Evolutionary conservation across 768 basidiomycete species (phyloP).

Genomic region (Leccinum longicurvipes): DNA sequence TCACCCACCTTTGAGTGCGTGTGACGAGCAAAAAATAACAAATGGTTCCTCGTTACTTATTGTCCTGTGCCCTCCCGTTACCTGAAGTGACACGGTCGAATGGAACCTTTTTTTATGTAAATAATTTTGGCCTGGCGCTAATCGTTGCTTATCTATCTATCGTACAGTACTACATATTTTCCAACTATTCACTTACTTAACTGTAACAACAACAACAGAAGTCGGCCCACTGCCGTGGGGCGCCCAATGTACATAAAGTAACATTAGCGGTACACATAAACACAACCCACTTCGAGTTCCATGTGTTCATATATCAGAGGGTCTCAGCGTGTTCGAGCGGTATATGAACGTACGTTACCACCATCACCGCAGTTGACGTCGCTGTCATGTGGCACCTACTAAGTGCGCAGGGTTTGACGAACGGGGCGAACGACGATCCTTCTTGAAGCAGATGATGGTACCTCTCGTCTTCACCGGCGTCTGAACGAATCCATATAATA

Average conservation of each 20-base stretch:
- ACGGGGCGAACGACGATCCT: no score
- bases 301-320: not conserved
- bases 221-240: not conserved
- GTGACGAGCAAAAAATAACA: not conserved
- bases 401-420: no score
- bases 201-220: not conserved
- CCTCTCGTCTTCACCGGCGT: conserved; percentile 7
- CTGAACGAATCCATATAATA: conserved; percentile 5
- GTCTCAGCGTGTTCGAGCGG: not conserved
- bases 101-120: not conserved
- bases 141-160: conserved; percentile 18
- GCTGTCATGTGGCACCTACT: no score
- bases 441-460: not conserved
- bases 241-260: conserved; percentile 21
- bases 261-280: not conserved
- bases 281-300: conserved; percentile 1
- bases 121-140: conserved; percentile 20
- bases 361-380: no score
- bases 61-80: conserved; percentile 8
- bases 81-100: conserved; percentile 3
- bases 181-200: conserved; percentile 14
- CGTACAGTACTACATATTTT: conserved; percentile 21
- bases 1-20: not conserved
- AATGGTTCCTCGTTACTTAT: conserved; percentile 10
- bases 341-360: not conserved